Conservation (phyloP, 345 rosid genomes). For the Triadica sebifera region DNA sequence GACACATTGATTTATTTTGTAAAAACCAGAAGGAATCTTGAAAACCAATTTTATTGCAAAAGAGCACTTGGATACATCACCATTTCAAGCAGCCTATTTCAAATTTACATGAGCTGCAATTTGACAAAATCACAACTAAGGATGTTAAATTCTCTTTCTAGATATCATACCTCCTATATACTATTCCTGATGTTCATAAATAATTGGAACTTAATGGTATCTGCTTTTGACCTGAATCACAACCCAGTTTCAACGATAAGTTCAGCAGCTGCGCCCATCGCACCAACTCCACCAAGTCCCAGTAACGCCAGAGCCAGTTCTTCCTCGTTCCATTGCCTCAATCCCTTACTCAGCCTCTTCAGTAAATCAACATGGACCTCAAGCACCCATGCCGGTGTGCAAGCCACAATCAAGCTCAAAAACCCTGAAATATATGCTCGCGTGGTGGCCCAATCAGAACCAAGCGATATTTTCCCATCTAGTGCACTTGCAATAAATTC, state of each 20-base stretch:
- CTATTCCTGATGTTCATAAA: too few species aligned
- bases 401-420: slow-evolving; percentile 68
- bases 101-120: slow-evolving; percentile 1
- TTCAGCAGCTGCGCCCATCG: slow-evolving; percentile 70
- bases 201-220: too few species aligned
- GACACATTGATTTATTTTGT: too few species aligned
- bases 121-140: background rate
- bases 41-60: too few species aligned
- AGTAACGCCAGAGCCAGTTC: slow-evolving; percentile 74
- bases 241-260: slow-evolving; percentile 44
- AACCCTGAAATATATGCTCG: slow-evolving; percentile 76
- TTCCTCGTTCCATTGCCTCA: slow-evolving; percentile 78
- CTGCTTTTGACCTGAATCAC: background rate
- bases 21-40: background rate
- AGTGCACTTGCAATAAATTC: slow-evolving; percentile 82
- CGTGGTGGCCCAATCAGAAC: slow-evolving; percentile 80
- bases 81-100: background rate
- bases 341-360: slow-evolving; percentile 73
- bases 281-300: slow-evolving; percentile 58
- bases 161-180: too few species aligned
- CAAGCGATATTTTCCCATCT: slow-evolving; percentile 81
- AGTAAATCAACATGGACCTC: slow-evolving; percentile 71
- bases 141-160: background rate
- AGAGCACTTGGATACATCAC: too few species aligned
- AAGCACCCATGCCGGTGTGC: slow-evolving; percentile 71